A percentile compares a stretch with the other conserved stretches of the same genome.
These are phyloP conservation scores for Wickerhamiella australiensis DNA, from an alignment of 805 yeast species.

Conservation along the genomic window DNA sequence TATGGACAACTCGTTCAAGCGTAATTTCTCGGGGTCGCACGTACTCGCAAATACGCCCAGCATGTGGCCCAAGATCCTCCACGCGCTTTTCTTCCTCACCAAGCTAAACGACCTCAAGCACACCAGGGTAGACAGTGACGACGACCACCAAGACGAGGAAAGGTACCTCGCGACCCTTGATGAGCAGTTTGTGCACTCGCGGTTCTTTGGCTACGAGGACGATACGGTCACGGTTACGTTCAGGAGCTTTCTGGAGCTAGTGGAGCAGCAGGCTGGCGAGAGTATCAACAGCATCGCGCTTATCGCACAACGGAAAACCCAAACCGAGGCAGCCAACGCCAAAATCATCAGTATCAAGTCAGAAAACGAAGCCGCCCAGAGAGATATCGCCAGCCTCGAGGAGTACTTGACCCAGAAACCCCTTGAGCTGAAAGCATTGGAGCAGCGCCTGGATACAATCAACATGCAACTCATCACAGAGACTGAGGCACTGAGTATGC, in stretches of 20 bases:
- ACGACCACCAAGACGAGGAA: background rate
- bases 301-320: background rate
- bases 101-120: background rate
- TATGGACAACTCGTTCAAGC: background rate
- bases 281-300: background rate
- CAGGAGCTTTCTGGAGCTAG: background rate
- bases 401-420: background rate
- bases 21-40: background rate
- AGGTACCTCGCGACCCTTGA: background rate
- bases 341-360: background rate
- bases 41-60: background rate
- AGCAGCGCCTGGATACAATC: background rate
- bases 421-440: background rate
- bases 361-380: background rate
- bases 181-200: background rate
- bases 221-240: background rate
- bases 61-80: background rate
- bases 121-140: background rate
- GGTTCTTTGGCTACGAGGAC: background rate
- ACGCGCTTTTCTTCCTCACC: background rate
- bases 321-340: background rate
- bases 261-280: background rate
- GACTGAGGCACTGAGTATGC: background rate
- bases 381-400: background rate
- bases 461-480: background rate